These are phyloP conservation scores for Trifolium pratense DNA, from an alignment of 306 rosid genomes.

Conservation along the genomic window DNA sequence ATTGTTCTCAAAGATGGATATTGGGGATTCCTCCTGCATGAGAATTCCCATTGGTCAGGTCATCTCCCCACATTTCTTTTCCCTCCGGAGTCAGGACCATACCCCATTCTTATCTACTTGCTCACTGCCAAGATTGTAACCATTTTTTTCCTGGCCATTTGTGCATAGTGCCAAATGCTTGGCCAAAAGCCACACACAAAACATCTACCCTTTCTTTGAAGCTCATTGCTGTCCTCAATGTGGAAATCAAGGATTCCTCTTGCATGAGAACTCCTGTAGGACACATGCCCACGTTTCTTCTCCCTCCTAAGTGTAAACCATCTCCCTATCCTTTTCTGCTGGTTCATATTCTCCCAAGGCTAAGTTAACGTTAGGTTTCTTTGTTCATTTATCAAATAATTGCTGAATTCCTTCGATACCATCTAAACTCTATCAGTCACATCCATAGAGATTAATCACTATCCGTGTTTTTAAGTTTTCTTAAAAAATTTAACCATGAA, in stretches of 20 bases:
- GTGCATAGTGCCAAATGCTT: not conserved
- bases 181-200: slow-evolving; percentile 4
- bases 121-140: too few species aligned
- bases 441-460: not conserved
- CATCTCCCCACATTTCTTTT: too few species aligned
- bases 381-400: not conserved
- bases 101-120: too few species aligned
- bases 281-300: not conserved
- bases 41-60: too few species aligned
- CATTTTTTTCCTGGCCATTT: not conserved
- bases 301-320: slow-evolving; percentile 13
- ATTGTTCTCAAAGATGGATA: too few species aligned
- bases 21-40: too few species aligned
- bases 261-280: slow-evolving; percentile 17
- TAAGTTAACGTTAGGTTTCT: slow-evolving; percentile 3
- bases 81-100: too few species aligned
- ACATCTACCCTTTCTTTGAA: not conserved
- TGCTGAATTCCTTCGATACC: not conserved
- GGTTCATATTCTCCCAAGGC: slow-evolving; percentile 7
- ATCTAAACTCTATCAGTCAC: not conserved
- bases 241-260: slow-evolving; percentile 28
- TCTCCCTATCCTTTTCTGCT: not conserved
- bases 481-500: not conserved
- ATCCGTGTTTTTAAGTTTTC: not conserved
- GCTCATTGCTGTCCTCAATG: not conserved